Base-by-base conservation (phyloP, 805 yeast genomes). In the Starmerella potacharoeniae region DNA sequence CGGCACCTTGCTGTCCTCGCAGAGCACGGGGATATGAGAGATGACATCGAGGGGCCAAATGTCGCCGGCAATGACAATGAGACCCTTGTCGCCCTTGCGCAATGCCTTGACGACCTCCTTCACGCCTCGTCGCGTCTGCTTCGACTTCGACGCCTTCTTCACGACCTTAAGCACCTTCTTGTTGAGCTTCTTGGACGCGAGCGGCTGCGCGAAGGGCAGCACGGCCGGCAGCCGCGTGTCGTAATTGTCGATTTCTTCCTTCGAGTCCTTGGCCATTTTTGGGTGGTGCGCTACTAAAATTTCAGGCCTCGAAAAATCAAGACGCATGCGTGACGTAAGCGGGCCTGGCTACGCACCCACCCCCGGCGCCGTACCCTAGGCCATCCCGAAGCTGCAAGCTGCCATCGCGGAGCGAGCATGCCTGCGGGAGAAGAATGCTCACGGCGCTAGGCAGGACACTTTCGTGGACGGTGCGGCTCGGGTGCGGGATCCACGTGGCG, bases 61-160 rank as follows among this genome's bases (percentile, higher is more conserved):
- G 70, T 93, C 99, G 64, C 98, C 97, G 36, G 99, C 98, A 72
- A 93, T 83, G 63, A 93, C 76, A 42, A 93, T 97, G 52, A 93
- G 77, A 53, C 98, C 99, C 73, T 93, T 93, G 71, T 90, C 97
- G 62, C 97, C 97, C 73, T 93, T 93, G 77, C 98, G 83, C 60
- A 93, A 79, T 28, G 97, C 93, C 75, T 93, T 93, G 65, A 91
- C 97, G 39, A 93, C 98, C 74, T 93, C 99, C 73, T 93, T 93
- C 55, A 93, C 97, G 70, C 99, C 99, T 74, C 98, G 82, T 75
- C 89, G 91, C 64, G 93, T 96, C 72, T 91, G 96, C 75, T 93
- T 93, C 61, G 96, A 95, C 75, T 93, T 93, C 53, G 97, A 89
- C 9, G 98, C 97, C 72, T 88, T 91, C 79, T 93, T 93, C 60